Conservation (phyloP, 2,329 filamentous ascomycete species). For the Hymenoscyphus infarciens region DNA sequence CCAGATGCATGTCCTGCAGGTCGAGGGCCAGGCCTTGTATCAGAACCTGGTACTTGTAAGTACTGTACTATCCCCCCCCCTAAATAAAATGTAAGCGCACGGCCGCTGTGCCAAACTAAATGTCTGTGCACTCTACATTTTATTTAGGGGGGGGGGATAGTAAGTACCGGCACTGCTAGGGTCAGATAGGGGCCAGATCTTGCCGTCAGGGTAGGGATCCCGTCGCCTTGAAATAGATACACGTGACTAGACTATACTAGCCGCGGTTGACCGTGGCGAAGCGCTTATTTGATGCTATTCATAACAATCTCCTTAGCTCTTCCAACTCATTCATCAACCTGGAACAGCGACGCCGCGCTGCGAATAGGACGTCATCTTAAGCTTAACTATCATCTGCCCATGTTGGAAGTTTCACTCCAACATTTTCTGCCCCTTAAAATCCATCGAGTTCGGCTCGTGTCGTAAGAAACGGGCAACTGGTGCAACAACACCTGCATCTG, state of each 20-base stretch:
- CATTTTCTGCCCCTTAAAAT: background rate
- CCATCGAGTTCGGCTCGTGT: background rate
- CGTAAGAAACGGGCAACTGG: background rate
- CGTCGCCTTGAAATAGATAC: background rate
- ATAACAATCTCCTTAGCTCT: background rate
- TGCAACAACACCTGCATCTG: background rate
- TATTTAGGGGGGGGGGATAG: too few relatives aligned
- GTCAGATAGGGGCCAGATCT: background rate
- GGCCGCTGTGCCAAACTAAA: too few relatives aligned
- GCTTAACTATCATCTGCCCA: background rate
- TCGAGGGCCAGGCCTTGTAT: background rate
- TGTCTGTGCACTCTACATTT: too few relatives aligned
- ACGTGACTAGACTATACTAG: background rate
- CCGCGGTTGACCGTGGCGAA: background rate
- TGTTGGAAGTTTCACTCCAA: background rate
- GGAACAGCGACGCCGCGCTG: background rate
- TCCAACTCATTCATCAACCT: slow-evolving; percentile 1
- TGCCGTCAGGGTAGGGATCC: background rate
- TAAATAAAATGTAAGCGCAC: too few relatives aligned
- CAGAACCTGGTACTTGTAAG: too few relatives aligned
- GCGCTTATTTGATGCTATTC: slow-evolving; percentile 2
- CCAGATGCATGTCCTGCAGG: background rate
- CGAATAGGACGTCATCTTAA: background rate
- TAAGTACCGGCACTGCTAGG: too few relatives aligned
- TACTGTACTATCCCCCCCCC: too few relatives aligned